These are phyloP conservation scores for Magnaporthales sp. DNA, from an alignment of 2,329 filamentous ascomycete genomes.

Conservation along the genomic window DNA sequence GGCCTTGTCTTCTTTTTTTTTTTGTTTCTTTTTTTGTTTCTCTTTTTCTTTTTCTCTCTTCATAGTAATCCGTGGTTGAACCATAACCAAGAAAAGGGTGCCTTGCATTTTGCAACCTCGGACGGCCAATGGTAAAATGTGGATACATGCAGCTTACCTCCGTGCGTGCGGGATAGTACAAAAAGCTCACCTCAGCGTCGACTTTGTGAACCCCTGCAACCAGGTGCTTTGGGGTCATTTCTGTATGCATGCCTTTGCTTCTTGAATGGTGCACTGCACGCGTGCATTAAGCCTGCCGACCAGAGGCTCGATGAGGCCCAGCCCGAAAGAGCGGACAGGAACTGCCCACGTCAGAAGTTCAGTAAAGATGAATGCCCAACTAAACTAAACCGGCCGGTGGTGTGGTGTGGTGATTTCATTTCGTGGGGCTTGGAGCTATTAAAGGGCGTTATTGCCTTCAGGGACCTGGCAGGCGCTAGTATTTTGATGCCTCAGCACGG, in stretches of 20 bases:
- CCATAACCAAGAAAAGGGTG: not conserved
- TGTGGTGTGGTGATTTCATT: not conserved
- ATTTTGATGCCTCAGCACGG: too few relatives aligned
- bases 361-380: not conserved
- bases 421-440: not conserved
- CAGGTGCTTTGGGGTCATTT: not conserved
- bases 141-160: not conserved
- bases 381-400: not conserved
- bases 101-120: not conserved
- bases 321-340: not conserved
- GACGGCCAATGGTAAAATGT: not conserved
- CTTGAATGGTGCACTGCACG: not conserved
- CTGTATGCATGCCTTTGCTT: not conserved
- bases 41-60: conserved; percentile 6
- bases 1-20: not conserved
- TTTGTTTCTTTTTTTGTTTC: not conserved
- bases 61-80: not conserved
- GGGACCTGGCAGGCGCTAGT: not conserved
- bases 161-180: not conserved
- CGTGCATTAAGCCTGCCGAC: not conserved
- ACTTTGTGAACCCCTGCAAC: not conserved
- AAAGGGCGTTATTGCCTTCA: too few relatives aligned
- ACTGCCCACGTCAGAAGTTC: not conserved
- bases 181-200: not conserved
- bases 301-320: not conserved